Evolutionary conservation across 169 alveolate species (phyloP).

Genomic region (Plasmodium knowlesi): DNA sequence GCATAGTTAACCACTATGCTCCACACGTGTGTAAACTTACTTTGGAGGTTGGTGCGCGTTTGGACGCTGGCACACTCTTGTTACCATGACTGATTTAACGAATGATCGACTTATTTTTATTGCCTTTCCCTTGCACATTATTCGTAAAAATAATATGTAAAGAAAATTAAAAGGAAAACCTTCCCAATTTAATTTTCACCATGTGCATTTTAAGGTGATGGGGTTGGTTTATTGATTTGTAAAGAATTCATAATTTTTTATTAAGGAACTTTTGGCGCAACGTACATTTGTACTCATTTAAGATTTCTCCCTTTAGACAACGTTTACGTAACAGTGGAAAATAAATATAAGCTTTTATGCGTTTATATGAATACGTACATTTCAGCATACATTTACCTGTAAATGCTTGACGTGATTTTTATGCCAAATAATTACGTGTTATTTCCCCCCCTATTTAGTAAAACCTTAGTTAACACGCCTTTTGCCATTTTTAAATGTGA

Average conservation of each 20-base stretch:
- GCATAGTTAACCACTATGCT: not conserved
- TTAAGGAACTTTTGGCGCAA: not conserved
- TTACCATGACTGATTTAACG: not conserved
- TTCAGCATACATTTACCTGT: not conserved
- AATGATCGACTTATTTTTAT: not conserved
- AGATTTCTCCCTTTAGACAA: not conserved
- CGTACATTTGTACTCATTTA: not conserved
- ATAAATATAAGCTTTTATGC: not conserved
- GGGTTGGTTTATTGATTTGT: not conserved
- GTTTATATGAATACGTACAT: not conserved
- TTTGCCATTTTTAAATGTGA: not conserved
- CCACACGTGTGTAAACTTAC: not conserved
- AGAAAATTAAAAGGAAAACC: not conserved
- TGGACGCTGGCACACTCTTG: not conserved
- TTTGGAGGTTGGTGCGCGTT: not conserved
- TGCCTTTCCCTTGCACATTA: not conserved
- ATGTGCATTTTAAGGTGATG: not conserved
- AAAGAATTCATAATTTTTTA: not conserved
- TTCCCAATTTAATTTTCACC: not conserved
- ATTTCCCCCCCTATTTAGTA: not conserved
- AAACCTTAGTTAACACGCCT: not conserved
- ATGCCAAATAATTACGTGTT: not conserved
- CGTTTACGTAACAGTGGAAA: not conserved
- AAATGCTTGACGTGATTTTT: not conserved
- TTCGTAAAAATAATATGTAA: not conserved